Evolutionary conservation across 345 rosid species (phyloP).

Genomic region (Eucalyptus regnans): DNA sequence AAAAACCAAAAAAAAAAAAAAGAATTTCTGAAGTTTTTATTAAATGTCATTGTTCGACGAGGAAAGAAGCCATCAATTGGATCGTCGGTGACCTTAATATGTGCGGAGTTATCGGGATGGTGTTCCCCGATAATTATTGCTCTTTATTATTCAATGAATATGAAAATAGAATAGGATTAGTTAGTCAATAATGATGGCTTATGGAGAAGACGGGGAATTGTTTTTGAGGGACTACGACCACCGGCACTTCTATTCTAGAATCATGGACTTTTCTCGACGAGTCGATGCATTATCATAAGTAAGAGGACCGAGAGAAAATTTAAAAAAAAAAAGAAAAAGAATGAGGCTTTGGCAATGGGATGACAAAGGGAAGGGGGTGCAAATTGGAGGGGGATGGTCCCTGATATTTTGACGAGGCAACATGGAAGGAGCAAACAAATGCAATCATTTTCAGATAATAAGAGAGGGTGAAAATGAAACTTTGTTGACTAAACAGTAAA

Average conservation of each 20-base stretch:
- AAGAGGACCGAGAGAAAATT: accelerated
- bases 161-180: neutral
- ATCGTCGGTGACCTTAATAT: neutral
- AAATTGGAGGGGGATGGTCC: neutral
- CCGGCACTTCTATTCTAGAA: neutral
- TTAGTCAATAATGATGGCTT: accelerated
- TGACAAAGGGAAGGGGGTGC: neutral
- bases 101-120: neutral
- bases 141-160: accelerated
- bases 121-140: accelerated
- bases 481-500: neutral
- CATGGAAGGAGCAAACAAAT: neutral
- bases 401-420: neutral
- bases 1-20: no score
- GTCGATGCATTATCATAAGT: accelerated
- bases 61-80: neutral
- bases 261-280: neutral
- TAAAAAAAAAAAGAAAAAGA: no score
- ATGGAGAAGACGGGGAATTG: accelerated
- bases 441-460: neutral
- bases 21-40: neutral
- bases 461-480: neutral
- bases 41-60: neutral
- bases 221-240: accelerated
- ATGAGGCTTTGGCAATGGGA: neutral